Percentiles rank a stretch among this genome's conserved stretches.
These are phyloP conservation scores for Blastomyces gilchristii DNA, from an alignment of 2,329 filamentous ascomycete genomes.

Conservation along the genomic window DNA sequence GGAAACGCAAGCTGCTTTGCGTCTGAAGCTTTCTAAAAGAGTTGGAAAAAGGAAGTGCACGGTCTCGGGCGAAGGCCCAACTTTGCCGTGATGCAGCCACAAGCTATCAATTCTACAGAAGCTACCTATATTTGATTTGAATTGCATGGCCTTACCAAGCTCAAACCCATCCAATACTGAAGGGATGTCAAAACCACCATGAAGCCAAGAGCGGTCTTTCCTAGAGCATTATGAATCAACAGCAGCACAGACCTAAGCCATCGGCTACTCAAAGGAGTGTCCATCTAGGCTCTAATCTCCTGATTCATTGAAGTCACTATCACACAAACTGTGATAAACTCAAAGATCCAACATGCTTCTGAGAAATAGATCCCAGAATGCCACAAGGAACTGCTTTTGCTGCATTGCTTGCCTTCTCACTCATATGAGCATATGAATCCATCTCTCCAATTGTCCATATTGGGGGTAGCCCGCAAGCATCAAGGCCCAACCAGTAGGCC, in stretches of 20 bases:
- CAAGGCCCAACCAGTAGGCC: constrained; percentile 49
- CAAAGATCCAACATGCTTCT: constrained; percentile 44
- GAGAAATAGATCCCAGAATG: constrained; percentile 49
- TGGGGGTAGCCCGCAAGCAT: constrained; percentile 52
- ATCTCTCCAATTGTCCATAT: constrained; percentile 51
- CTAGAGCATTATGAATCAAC: constrained; percentile 38
- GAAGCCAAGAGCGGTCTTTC: constrained; percentile 49
- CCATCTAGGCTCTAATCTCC: constrained; percentile 42
- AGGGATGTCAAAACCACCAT: constrained; percentile 51
- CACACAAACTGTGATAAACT: constrained; percentile 48
- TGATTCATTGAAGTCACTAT: constrained; percentile 48
- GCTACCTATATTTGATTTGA: not conserved
- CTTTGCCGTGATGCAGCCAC: constrained; percentile 51
- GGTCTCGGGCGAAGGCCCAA: constrained; percentile 55
- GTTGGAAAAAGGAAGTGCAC: constrained; percentile 49
- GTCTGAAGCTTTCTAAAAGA: constrained; percentile 49
- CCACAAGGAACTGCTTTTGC: constrained; percentile 50
- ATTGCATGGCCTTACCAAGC: constrained; percentile 30
- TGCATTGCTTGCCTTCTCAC: constrained; percentile 52
- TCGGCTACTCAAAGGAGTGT: constrained; percentile 46
- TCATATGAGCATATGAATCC: constrained; percentile 50
- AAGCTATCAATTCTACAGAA: constrained; percentile 25
- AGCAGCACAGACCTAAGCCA: constrained; percentile 36
- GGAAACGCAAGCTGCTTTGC: constrained; percentile 40
- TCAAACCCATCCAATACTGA: constrained; percentile 53